These are phyloP conservation scores for Pleurotus salmoneostramineus DNA, from an alignment of 768 basidiomycete genomes.

Conservation along the genomic window DNA sequence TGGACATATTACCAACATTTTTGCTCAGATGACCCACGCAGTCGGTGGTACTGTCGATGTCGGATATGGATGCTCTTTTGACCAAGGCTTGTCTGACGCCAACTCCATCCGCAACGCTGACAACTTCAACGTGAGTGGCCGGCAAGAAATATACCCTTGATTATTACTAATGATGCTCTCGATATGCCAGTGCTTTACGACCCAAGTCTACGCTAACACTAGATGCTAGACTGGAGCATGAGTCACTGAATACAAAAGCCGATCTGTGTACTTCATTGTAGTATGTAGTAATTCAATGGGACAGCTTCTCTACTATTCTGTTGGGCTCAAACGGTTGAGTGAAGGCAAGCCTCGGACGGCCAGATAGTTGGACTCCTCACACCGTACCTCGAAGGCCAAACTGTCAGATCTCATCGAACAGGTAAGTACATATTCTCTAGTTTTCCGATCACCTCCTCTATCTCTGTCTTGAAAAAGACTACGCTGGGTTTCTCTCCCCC, in stretches of 20 bases:
- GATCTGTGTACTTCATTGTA: too few species aligned
- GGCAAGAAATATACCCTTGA: neutral
- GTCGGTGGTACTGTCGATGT: conserved; percentile 35
- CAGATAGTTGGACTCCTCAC: too few species aligned
- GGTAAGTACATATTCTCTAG: too few species aligned
- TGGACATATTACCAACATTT: neutral
- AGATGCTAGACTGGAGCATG: conserved; percentile 23
- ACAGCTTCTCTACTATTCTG: too few species aligned
- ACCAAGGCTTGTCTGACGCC: conserved; percentile 33
- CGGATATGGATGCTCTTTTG: conserved; percentile 34
- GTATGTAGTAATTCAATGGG: too few species aligned
- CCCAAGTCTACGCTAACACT: conserved; percentile 39
- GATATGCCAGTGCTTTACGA: conserved; percentile 34
- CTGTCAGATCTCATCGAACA: too few species aligned
- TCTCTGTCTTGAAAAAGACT: too few species aligned
- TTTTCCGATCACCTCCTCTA: too few species aligned
- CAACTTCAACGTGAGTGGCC: conserved; percentile 38
- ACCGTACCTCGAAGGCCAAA: too few species aligned
- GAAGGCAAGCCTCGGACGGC: too few species aligned
- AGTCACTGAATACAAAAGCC: neutral
- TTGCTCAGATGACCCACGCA: conserved; percentile 36
- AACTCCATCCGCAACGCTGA: conserved; percentile 37
- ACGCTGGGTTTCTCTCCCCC: too few species aligned
- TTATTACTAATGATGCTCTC: neutral
- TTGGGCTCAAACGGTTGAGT: too few species aligned